Conservation (phyloP, 306 rosid species). For the Mimosa bimucronata region DNA sequence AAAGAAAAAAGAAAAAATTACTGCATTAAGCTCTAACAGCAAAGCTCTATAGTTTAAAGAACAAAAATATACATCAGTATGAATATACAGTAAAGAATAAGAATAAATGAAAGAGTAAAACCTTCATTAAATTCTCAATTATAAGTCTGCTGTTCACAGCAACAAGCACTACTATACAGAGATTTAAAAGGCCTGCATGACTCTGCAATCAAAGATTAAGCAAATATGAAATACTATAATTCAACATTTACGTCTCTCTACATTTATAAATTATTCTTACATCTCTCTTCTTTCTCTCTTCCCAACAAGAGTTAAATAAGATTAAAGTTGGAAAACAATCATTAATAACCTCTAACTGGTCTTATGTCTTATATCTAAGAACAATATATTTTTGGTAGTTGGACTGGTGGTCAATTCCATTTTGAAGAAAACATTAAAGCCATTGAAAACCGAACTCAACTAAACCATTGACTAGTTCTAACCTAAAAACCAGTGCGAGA, state of each 20-base stretch:
- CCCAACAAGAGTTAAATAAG: neutral
- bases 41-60: constrained; percentile 23
- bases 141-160: constrained; percentile 95
- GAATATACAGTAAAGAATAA: neutral
- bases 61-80: neutral
- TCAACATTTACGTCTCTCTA: neutral
- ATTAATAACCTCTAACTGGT: neutral
- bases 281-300: neutral
- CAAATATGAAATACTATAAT: constrained; percentile 30
- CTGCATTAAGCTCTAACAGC: neutral
- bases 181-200: constrained; percentile 95
- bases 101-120: constrained; percentile 30
- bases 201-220: constrained; percentile 65
- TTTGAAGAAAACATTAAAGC: neutral
- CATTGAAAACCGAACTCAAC: neutral
- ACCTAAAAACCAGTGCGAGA: neutral
- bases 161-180: constrained; percentile 94
- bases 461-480: too few species aligned
- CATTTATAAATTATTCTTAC: neutral
- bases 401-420: neutral
- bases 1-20: neutral
- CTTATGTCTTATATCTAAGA: neutral
- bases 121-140: constrained; percentile 98
- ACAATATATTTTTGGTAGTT: too few species aligned
- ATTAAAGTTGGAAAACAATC: too few species aligned